Percentiles rank a stretch among this genome's conserved stretches.
phyloP scores from a whole-genome alignment of 805 yeast species.

The Sugiyamaella marilandica region DNA sequence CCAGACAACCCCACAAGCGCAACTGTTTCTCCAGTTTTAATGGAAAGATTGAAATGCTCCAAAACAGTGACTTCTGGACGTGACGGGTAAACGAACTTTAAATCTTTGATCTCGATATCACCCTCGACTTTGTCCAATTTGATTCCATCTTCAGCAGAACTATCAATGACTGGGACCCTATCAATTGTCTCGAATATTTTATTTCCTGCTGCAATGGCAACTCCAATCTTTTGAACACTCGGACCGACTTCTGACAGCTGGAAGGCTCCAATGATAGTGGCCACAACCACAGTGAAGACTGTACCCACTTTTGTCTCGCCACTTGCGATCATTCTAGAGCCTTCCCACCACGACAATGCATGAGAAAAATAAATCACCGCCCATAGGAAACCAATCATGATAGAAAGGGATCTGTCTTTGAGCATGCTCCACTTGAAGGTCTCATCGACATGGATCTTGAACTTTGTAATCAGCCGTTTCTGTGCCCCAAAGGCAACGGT shows the following conservation, averaged over 20 bases:
- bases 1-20: constrained; percentile 97
- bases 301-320: constrained; percentile 33
- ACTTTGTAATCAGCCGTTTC: constrained; percentile 31
- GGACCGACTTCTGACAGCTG: constrained; percentile 40
- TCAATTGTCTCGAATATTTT: constrained; percentile 41
- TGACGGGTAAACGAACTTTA: constrained; percentile 77
- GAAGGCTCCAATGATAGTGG: constrained; percentile 41
- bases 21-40: constrained; percentile 84
- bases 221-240: constrained; percentile 34
- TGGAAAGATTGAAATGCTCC: constrained; percentile 64
- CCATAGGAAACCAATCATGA: constrained; percentile 36
- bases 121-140: constrained; percentile 38
- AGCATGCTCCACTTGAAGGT: constrained; percentile 27
- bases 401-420: constrained; percentile 29
- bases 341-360: constrained; percentile 41
- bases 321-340: constrained; percentile 35
- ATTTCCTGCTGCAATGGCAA: constrained; percentile 39
- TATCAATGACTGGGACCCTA: constrained; percentile 38
- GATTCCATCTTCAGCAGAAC: constrained; percentile 23
- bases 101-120: constrained; percentile 75
- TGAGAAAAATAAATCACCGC: constrained; percentile 34
- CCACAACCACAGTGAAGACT: constrained; percentile 35
- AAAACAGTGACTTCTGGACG: constrained; percentile 77
- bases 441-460: constrained; percentile 28
- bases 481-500: constrained; percentile 42